Evolutionary conservation across 495 filamentous ascomycete species (phyloP).

Genomic region (Penicillium verhagenii): DNA sequence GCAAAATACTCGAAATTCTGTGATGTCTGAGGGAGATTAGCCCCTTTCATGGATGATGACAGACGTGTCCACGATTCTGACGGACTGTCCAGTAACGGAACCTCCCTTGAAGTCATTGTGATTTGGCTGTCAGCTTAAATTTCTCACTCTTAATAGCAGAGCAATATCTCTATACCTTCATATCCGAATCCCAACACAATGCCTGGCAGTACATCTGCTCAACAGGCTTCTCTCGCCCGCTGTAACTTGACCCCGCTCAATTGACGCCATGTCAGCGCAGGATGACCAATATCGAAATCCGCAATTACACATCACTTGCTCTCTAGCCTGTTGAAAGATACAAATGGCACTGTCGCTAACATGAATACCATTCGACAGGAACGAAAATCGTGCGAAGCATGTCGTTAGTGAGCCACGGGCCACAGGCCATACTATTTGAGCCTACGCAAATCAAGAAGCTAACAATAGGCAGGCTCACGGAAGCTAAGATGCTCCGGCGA

Average conservation of each 20-base stretch:
- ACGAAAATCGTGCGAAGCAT: conserved; percentile 24
- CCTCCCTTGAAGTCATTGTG: no score
- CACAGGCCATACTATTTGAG: no score
- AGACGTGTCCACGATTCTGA: no score
- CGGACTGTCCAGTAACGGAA: no score
- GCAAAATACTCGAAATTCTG: no score
- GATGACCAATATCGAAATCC: conserved; percentile 15
- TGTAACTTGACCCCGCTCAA: conserved; percentile 21
- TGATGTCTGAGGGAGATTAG: no score
- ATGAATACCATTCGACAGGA: conserved; percentile 23
- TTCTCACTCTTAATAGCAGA: not conserved
- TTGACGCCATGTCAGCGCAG: conserved; percentile 20
- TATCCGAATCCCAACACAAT: not conserved
- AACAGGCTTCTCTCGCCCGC: not conserved
- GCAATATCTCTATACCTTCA: not conserved
- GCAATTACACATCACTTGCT: not conserved
- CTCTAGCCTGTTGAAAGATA: not conserved
- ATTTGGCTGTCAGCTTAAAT: no score
- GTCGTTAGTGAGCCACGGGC: conserved; percentile 11
- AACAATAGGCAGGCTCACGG: conserved; percentile 16
- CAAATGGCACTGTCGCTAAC: not conserved
- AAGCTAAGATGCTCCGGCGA: conserved; percentile 32
- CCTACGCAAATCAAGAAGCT: no score
- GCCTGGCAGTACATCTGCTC: not conserved
- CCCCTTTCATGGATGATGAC: no score